Percentiles rank a stretch among this genome's conserved stretches.
phyloP scores from a whole-genome alignment of 768 basidiomycete genomes.

The Xerocomellus intermedius region DNA sequence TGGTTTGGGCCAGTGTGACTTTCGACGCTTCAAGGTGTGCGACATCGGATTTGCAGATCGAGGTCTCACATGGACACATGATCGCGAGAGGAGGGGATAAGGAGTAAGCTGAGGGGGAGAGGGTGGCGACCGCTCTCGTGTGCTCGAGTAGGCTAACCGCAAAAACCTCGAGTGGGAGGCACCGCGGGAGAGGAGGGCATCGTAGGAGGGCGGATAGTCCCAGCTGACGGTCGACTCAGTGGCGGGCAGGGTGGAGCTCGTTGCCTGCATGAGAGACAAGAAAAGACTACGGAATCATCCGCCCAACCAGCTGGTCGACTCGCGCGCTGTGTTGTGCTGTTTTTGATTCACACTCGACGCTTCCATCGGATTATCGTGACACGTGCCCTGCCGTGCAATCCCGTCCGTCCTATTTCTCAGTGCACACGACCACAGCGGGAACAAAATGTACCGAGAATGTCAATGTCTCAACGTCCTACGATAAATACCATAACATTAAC shows the following conservation, averaged over 20 bases:
- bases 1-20: constrained; percentile 24
- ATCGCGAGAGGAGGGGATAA: constrained; percentile 1
- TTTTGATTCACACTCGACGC: constrained; percentile 16
- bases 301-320: not conserved
- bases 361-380: constrained; percentile 25
- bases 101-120: no score
- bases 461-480: no score
- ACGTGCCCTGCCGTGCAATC: constrained; percentile 8
- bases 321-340: not conserved
- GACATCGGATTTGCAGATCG: constrained; percentile 8
- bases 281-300: not conserved
- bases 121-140: constrained; percentile 2
- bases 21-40: constrained; percentile 10
- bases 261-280: no score
- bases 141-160: constrained; percentile 23
- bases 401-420: no score
- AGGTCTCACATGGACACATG: not conserved
- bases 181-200: constrained; percentile 25
- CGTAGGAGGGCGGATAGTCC: constrained; percentile 23
- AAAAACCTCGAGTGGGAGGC: constrained; percentile 29
- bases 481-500: constrained; percentile 21
- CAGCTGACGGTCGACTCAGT: constrained; percentile 16
- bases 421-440: no score
- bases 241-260: no score
- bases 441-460: no score